These are phyloP conservation scores for Hanseniaspora hatyaiensis DNA, from an alignment of 805 yeast genomes.

Conservation along the genomic window DNA sequence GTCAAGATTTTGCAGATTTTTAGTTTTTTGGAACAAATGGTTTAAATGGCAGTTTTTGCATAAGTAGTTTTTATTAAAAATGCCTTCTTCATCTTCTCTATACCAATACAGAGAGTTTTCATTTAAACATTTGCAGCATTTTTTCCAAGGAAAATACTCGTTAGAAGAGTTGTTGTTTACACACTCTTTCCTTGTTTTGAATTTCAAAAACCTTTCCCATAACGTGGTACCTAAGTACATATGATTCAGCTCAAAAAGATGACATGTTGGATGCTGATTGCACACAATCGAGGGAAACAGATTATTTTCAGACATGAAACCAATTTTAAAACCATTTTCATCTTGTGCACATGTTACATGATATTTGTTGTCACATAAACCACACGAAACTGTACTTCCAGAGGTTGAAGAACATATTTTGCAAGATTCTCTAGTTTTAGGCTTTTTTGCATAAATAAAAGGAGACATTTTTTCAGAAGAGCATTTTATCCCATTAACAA, in stretches of 20 bases:
- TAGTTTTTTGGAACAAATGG: constrained; percentile 1
- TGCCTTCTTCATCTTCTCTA: constrained; percentile 17
- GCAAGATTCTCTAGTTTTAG: constrained; percentile 29
- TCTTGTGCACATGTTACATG: constrained; percentile 27
- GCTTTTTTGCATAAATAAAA: constrained; percentile 19
- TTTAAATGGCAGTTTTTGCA: constrained; percentile 16
- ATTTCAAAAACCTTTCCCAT: constrained; percentile 11
- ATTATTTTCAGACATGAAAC: constrained; percentile 18
- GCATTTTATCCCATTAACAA: constrained; percentile 32
- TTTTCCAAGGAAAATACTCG: background rate
- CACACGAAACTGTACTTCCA: constrained; percentile 34
- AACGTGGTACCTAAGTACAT: constrained; percentile 1
- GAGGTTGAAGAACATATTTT: constrained; percentile 35
- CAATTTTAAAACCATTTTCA: constrained; percentile 16
- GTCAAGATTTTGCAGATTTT: constrained; percentile 4
- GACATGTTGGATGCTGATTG: background rate
- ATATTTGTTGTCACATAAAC: constrained; percentile 17
- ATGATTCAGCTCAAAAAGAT: constrained; percentile 2
- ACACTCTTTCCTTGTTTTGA: background rate
- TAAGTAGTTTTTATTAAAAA: constrained; percentile 18
- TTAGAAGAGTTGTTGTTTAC: background rate
- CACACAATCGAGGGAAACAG: constrained; percentile 6
- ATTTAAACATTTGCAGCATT: constrained; percentile 20
- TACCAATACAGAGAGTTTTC: constrained; percentile 22
- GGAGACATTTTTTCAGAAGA: constrained; percentile 38